phyloP scores from a whole-genome alignment of 768 basidiomycete species.

The Phanerochaete carnosa region DNA sequence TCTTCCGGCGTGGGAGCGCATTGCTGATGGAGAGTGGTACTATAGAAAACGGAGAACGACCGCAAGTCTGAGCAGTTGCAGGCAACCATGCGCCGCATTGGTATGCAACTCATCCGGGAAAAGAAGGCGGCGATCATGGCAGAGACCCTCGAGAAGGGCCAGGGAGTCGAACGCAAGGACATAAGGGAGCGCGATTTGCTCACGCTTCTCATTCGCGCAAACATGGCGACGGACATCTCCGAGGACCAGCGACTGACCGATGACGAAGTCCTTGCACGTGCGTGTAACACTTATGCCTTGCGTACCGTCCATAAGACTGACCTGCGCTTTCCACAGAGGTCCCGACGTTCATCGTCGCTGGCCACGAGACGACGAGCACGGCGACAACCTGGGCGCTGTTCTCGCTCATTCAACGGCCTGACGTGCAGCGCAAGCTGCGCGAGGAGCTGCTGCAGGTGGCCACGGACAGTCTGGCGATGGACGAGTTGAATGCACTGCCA shows the following conservation, averaged over 20 bases:
- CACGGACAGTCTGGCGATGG: too few relatives aligned
- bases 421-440: conserved; percentile 35
- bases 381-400: too few relatives aligned
- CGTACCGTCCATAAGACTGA: too few relatives aligned
- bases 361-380: conserved; percentile 37
- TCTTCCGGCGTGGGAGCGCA: neutral
- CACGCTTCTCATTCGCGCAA: too few relatives aligned
- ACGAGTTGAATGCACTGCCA: too few relatives aligned
- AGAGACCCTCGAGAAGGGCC: conserved; percentile 6
- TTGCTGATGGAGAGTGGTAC: too few relatives aligned
- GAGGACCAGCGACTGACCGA: conserved; percentile 55
- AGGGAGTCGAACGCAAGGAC: conserved; percentile 25
- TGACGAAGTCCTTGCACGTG: conserved; percentile 56
- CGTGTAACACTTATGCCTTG: too few relatives aligned
- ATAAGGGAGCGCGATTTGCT: conserved; percentile 52
- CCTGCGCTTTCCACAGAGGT: too few relatives aligned
- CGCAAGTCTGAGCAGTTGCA: conserved; percentile 8
- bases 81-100: too few relatives aligned
- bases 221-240: conserved; percentile 54
- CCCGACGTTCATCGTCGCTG: conserved; percentile 19
- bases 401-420: conserved; percentile 36
- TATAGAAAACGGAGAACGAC: conserved; percentile 6
- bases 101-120: conserved; percentile 26
- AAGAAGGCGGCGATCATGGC: conserved; percentile 31
- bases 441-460: too few relatives aligned